Evolutionary conservation across 139 green algal species (phyloP).

Genomic region (Micractinium sp.): DNA sequence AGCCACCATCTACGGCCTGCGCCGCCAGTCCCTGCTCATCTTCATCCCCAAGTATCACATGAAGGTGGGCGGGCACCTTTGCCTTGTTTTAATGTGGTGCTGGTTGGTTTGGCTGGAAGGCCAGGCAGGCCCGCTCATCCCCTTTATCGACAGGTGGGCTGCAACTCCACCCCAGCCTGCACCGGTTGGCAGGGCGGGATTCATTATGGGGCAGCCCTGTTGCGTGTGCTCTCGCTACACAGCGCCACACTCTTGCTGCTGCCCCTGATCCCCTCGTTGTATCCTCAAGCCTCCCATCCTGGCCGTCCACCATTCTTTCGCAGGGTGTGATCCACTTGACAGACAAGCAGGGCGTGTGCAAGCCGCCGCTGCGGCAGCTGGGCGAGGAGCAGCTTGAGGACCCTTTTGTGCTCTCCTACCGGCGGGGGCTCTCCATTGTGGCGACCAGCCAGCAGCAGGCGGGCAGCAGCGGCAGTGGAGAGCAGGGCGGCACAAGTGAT

Average conservation of each 20-base stretch:
- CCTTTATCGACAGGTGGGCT: not conserved
- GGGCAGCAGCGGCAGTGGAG: not conserved
- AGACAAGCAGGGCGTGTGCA: slow-evolving; percentile 51
- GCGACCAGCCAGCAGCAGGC: not conserved
- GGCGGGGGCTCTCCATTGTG: slow-evolving; percentile 33
- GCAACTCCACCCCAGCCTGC: not conserved
- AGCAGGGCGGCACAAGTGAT: not conserved
- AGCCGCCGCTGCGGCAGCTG: slow-evolving; percentile 19
- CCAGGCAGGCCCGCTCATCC: not conserved
- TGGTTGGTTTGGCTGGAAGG: not conserved
- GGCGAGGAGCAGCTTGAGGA: slow-evolving; percentile 36
- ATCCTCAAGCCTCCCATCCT: not conserved
- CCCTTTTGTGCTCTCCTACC: slow-evolving; percentile 35
- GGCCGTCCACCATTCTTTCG: not conserved
- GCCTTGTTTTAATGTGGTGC: not conserved
- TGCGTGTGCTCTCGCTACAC: too few species aligned
- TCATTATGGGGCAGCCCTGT: too few species aligned
- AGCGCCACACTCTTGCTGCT: not conserved
- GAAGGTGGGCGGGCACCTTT: not conserved
- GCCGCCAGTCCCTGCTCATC: slow-evolving; percentile 49
- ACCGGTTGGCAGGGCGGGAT: not conserved
- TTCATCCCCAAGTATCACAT: slow-evolving; percentile 71
- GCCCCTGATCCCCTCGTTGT: not conserved
- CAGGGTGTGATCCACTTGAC: slow-evolving; percentile 45
- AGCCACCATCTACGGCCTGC: slow-evolving; percentile 57